phyloP scores from a whole-genome alignment of 345 rosid genomes.

The Pseudoturritis turrita region DNA sequence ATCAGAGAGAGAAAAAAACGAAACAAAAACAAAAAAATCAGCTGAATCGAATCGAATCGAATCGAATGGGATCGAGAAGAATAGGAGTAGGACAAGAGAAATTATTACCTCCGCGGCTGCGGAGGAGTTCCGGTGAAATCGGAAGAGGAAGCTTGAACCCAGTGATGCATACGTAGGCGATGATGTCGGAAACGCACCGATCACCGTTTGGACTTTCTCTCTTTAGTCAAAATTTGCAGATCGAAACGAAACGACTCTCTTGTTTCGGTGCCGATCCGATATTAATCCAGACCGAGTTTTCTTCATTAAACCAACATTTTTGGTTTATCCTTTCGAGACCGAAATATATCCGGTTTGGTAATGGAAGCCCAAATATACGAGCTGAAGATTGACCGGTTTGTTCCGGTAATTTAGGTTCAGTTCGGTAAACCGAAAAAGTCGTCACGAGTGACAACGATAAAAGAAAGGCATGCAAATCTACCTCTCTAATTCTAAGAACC shows the following conservation, averaged over 20 bases:
- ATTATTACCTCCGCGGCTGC: constrained; percentile 68
- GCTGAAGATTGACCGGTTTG: neutral
- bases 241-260: neutral
- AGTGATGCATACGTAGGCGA: constrained; percentile 59
- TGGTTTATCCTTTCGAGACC: neutral
- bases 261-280: neutral
- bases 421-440: too few species aligned
- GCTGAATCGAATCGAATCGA: constrained; percentile 3
- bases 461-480: too few species aligned
- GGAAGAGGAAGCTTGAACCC: constrained; percentile 82
- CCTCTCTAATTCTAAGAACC: too few species aligned
- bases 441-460: too few species aligned
- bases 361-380: neutral
- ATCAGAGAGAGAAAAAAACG: neutral
- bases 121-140: constrained; percentile 78
- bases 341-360: neutral
- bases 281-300: neutral
- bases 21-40: neutral
- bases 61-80: neutral
- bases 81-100: neutral
- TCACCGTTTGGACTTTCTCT: constrained; percentile 12
- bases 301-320: neutral
- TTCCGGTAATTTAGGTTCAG: neutral
- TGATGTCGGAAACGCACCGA: constrained; percentile 9
- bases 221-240: constrained; percentile 6